Base-by-base conservation (phyloP, 495 filamentous ascomycete genomes). In the Daldinia childiae region DNA sequence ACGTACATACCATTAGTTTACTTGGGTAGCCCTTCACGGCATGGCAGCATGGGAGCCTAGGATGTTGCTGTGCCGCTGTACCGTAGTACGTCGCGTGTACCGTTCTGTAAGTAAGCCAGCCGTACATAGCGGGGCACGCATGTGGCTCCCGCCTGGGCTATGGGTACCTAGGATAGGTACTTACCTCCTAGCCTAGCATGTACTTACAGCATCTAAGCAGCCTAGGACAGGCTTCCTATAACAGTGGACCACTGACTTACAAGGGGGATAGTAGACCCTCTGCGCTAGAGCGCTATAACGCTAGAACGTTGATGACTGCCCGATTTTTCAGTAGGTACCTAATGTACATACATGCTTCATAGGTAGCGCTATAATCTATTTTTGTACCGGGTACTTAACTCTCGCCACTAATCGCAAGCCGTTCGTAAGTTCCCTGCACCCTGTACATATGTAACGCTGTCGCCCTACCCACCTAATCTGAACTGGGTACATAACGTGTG, bases 51-150 rank as follows among this genome's bases (percentile, higher is more conserved):
- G 68, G 61, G 62, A 58, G 19, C 67, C 56, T 69, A 24, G 58
- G 50, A 59, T 36, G 48, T n/a, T 6, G 24, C 24, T 17, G 21
- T 27, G 15, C 26, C 26, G 50, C 50, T 52, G 56, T 66, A 71
- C 45, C 8, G 43, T 38, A 61, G 30, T 68, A 52, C 68, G 39
- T 71, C 51, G 62, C 68, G 41, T 66, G 62, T 70, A 54, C 48
- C 36, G 61, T 21, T 56, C 61, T 70, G 68, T 65, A 70, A 61
- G 68, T 70, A 70, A 29, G 68, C 64, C 60, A 70, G 62, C 62
- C 68, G 29, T 61, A 60, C 62, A 62, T 66, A 62, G 68, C 68
- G 68, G 68, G 62, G 62, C 68, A 61, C 39, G 32, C 68, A 71
- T 71, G 68, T 62, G 68, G 68, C 51, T 65, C 57, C 68, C 62